phyloP scores from a whole-genome alignment of 768 basidiomycete genomes.

The Lepiota brunneoincarnata region DNA sequence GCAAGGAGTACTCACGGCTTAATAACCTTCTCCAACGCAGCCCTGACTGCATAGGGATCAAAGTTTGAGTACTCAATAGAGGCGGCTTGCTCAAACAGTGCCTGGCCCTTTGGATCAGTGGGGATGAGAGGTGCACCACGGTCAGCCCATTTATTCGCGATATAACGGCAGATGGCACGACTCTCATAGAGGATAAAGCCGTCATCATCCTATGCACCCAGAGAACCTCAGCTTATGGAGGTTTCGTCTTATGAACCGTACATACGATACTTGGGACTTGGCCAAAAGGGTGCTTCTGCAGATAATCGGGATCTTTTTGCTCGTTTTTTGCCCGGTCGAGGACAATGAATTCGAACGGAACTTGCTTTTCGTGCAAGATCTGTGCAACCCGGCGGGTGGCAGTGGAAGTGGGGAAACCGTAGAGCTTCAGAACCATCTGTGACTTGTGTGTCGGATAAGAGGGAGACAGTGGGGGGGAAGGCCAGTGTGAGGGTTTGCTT shows the following conservation, averaged over 20 bases:
- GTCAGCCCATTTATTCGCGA: slow-evolving; percentile 49
- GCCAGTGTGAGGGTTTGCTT: too few species aligned
- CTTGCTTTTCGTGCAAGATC: slow-evolving; percentile 51
- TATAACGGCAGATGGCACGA: slow-evolving; percentile 59
- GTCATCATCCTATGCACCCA: slow-evolving; percentile 43
- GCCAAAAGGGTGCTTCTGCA: slow-evolving; percentile 60
- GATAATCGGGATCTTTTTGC: slow-evolving; percentile 44
- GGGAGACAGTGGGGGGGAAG: too few species aligned
- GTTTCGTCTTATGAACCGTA: slow-evolving; percentile 16
- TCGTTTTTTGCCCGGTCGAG: slow-evolving; percentile 42
- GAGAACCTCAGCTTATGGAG: slow-evolving; percentile 16
- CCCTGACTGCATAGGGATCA: slow-evolving; percentile 33
- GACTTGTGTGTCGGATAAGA: background rate
- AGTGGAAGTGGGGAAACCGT: slow-evolving; percentile 39
- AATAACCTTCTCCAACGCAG: slow-evolving; percentile 49
- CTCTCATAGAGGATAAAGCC: slow-evolving; percentile 63
- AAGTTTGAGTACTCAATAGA: slow-evolving; percentile 55
- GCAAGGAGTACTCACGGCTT: slow-evolving; percentile 36
- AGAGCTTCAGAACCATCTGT: slow-evolving; percentile 43
- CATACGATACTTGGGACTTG: slow-evolving; percentile 56
- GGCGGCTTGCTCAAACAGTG: slow-evolving; percentile 44
- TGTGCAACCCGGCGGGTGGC: slow-evolving; percentile 46
- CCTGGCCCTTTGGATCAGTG: slow-evolving; percentile 35
- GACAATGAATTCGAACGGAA: slow-evolving; percentile 50
- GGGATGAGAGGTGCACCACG: slow-evolving; percentile 55